Conservation (phyloP, 169 alveolate species). For the Plasmodium vivax region DNA sequence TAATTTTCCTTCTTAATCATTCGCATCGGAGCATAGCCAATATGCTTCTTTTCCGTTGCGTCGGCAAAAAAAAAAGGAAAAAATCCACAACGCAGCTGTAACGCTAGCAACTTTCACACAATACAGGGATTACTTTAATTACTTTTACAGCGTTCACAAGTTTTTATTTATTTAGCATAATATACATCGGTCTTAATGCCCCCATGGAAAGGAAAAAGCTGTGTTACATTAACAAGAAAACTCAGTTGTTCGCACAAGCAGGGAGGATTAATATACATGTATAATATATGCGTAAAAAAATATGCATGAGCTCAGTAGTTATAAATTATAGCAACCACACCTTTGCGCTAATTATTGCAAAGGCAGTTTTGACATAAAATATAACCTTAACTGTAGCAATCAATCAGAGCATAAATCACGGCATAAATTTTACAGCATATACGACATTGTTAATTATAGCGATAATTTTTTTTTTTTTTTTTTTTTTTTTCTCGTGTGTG, state of each 20-base stretch:
- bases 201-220: background rate
- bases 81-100: background rate
- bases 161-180: background rate
- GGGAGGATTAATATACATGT: background rate
- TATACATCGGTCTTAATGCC: background rate
- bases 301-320: constrained; percentile 1
- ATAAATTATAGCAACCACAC: background rate
- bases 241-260: background rate
- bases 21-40: background rate
- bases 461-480: too few species aligned
- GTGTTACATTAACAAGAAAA: background rate
- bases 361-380: background rate
- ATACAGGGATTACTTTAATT: background rate
- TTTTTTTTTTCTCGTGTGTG: background rate
- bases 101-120: background rate
- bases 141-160: background rate
- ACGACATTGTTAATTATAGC: background rate
- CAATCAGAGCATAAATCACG: background rate
- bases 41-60: background rate
- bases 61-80: background rate
- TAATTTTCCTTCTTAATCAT: background rate
- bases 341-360: background rate
- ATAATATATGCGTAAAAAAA: background rate
- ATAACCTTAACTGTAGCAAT: background rate
- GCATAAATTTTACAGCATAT: background rate